Base-by-base conservation (phyloP, 768 basidiomycete species). In the Xerocomellus chrysenteron region DNA sequence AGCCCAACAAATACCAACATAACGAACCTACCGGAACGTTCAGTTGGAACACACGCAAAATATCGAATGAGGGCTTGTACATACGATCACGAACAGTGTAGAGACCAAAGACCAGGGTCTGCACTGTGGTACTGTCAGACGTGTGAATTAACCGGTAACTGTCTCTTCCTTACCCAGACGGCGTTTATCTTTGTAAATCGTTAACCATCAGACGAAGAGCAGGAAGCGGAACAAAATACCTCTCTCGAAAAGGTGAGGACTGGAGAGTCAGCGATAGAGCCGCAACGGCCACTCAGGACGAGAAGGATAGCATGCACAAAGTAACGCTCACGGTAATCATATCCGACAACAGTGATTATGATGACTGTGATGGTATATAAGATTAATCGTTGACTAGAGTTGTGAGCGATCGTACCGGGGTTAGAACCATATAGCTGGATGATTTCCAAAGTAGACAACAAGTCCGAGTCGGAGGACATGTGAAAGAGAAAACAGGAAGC, bases 81-180 rank as follows among this genome's bases (percentile, higher is more conserved):
- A 10, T 26, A 65, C 64, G 2, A 66, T 2, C 13, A 64, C 9
- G 33, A 66, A 65, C 1, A 66, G 1, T 2, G 45, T 36, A 5
- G 64, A 66, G 12, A 66, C 55, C 55, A 36, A 44, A 13, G 60
- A 58, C 60, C 61, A 63, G 10, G 33, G 36, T 44, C 45, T 52
- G 19, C 52, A 24, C 61, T 62, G 17, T 21, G 24, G 7, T 14
- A n/a, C 6, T 9, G 24, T 61, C 45, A 60, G 44, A 46, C 10
- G 3, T 0, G 12, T 4, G 17, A 43, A 1, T 5, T 7, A 16
- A 16, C 5, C 8, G 3, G 10, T 4, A 12, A 7, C 6, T 2
- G 8, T 37, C 30, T 21, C 4, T 33, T 21, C 5, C 55, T 42
- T 21, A 64, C 62, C 62, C 62, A 64, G 13, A 64, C 6, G 13